A percentile compares a stretch with the other conserved stretches of the same genome.
phyloP scores from a whole-genome alignment of 352 stramenopile genomes.

The Phytophthora colocasiae region DNA sequence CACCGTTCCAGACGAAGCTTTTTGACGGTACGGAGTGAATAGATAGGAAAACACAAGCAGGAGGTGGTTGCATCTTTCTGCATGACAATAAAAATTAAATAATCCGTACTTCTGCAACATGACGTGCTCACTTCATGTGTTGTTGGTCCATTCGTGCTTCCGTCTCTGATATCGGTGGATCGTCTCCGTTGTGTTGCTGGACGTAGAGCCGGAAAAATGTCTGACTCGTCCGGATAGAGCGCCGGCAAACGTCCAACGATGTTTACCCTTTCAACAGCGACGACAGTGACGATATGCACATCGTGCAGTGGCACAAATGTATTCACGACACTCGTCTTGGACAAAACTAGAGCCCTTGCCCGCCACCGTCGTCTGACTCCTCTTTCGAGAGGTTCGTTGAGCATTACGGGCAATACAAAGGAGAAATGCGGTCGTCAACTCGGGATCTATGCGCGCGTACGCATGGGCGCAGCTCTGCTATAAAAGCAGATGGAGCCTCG shows the following conservation, averaged over 20 bases:
- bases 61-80: slow-evolving; percentile 10
- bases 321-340: too few relatives aligned
- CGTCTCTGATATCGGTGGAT: slow-evolving; percentile 17
- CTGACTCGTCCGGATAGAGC: slow-evolving; percentile 20
- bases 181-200: slow-evolving; percentile 20
- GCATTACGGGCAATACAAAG: not conserved
- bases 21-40: slow-evolving; percentile 32
- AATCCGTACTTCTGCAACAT: slow-evolving; percentile 11
- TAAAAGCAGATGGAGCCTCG: slow-evolving; percentile 31
- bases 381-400: slow-evolving; percentile 5
- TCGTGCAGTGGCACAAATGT: not conserved
- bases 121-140: too few relatives aligned
- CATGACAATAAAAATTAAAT: slow-evolving; percentile 48
- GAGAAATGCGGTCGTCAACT: slow-evolving; percentile 26
- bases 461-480: slow-evolving; percentile 26
- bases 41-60: slow-evolving; percentile 45
- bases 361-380: not conserved
- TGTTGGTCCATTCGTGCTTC: not conserved
- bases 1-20: slow-evolving; percentile 19
- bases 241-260: slow-evolving; percentile 1
- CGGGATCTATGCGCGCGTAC: slow-evolving; percentile 30
- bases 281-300: not conserved
- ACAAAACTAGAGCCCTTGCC: not conserved
- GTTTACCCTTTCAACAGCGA: slow-evolving; percentile 2
- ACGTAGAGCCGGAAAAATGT: slow-evolving; percentile 27